Evolutionary conservation across 169 alveolate genomes (phyloP).

Genomic region (Eimeria sp.): DNA sequence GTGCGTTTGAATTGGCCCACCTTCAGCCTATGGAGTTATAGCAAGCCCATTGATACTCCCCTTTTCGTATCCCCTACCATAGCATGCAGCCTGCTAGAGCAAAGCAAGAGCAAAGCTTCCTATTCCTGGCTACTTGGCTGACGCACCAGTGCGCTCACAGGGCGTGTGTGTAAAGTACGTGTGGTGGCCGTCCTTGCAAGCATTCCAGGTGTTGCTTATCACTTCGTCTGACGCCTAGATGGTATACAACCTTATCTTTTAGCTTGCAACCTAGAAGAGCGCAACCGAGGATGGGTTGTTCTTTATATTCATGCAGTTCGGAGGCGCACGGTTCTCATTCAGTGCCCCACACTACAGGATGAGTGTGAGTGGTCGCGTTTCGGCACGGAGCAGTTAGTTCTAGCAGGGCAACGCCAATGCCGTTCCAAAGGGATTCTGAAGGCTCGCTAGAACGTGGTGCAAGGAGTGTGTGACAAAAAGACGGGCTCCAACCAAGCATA

Average conservation of each 20-base stretch:
- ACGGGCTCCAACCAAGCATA: background rate
- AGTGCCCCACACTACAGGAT: background rate
- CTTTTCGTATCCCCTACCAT: background rate
- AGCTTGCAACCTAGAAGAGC: background rate
- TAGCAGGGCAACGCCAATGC: background rate
- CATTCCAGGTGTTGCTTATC: background rate
- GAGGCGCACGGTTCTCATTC: background rate
- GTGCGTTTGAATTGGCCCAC: no score
- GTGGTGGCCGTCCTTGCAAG: background rate
- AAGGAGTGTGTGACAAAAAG: background rate
- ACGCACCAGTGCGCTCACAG: background rate
- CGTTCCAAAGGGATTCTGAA: background rate
- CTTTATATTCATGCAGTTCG: background rate
- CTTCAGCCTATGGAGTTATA: background rate
- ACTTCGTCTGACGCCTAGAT: background rate
- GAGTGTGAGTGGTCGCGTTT: background rate
- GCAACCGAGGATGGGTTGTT: background rate
- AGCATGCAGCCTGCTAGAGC: background rate
- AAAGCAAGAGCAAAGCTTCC: background rate
- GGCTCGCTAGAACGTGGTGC: background rate
- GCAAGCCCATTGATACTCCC: background rate
- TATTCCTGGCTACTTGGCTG: background rate
- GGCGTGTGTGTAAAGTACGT: background rate
- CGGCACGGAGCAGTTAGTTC: background rate
- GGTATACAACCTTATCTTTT: background rate